A percentile compares a stretch with the other conserved stretches of the same genome.
phyloP scores from a whole-genome alignment of 129 eudicot species.

The Smallanthus sonchifolius region DNA sequence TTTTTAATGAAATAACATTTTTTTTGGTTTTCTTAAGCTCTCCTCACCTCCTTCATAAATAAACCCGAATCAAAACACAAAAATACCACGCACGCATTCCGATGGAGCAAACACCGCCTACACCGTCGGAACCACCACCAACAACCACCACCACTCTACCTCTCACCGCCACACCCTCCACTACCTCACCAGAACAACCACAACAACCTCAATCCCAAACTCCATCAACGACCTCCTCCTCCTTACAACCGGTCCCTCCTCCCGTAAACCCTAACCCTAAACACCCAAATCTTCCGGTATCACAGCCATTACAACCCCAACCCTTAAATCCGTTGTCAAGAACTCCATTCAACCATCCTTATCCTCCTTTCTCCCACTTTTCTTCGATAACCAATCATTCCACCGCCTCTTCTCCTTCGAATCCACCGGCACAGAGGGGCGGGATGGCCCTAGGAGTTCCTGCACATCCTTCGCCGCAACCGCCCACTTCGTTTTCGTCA shows the following conservation, averaged over 20 bases:
- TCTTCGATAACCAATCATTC: slow-evolving; percentile 25
- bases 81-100: neutral
- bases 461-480: slow-evolving; percentile 47
- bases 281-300: slow-evolving; percentile 36
- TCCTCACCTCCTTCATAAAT: neutral
- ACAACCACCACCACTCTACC: slow-evolving; percentile 9
- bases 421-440: slow-evolving; percentile 45
- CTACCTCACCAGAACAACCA: slow-evolving; percentile 23
- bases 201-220: slow-evolving; percentile 6
- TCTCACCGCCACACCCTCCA: slow-evolving; percentile 28
- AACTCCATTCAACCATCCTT: slow-evolving; percentile 34
- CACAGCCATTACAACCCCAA: slow-evolving; percentile 27
- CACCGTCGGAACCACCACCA: slow-evolving; percentile 24
- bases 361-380: slow-evolving; percentile 41
- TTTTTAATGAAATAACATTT: too few relatives aligned
- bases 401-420: slow-evolving; percentile 18
- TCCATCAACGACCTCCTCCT: slow-evolving; percentile 16
- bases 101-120: slow-evolving; percentile 39
- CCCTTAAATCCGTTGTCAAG: slow-evolving; percentile 15
- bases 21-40: too few relatives aligned
- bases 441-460: slow-evolving; percentile 82
- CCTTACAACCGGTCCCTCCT: slow-evolving; percentile 28
- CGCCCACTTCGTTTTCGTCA: slow-evolving; percentile 41
- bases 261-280: slow-evolving; percentile 45
- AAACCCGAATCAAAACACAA: neutral